These are phyloP conservation scores for Sugiyamaella boreocaroliniensis DNA, from an alignment of 805 yeast genomes.

Conservation along the genomic window DNA sequence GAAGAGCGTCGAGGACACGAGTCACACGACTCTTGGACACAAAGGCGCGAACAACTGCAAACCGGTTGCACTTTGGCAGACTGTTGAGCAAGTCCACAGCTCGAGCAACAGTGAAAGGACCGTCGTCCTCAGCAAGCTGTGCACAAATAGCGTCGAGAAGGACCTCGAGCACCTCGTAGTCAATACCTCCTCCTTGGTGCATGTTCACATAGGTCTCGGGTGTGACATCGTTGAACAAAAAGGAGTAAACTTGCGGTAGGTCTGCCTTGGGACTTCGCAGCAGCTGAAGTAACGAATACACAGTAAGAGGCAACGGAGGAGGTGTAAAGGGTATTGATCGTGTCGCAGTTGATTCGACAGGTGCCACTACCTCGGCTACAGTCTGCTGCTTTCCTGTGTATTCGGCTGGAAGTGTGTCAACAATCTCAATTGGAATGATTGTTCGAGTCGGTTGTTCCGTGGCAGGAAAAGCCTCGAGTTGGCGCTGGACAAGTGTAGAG, in stretches of 20 bases:
- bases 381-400: background rate
- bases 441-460: background rate
- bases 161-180: conserved; percentile 20
- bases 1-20: background rate
- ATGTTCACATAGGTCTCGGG: conserved; percentile 4
- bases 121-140: background rate
- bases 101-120: background rate
- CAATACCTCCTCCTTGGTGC: conserved; percentile 17
- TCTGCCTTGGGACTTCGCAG: conserved; percentile 14
- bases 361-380: background rate
- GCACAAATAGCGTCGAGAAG: conserved; percentile 12
- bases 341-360: background rate
- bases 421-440: conserved; percentile 9
- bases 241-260: conserved; percentile 12
- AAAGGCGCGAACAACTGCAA: background rate
- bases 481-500: conserved; percentile 10
- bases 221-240: conserved; percentile 10
- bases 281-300: conserved; percentile 16
- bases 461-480: conserved; percentile 1
- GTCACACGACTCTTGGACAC: background rate
- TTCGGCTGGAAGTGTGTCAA: conserved; percentile 14
- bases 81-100: background rate
- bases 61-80: background rate
- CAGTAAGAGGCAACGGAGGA: conserved; percentile 10
- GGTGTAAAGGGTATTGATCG: conserved; percentile 5